Evolutionary conservation across 495 filamentous ascomycete species (phyloP).

Genomic region (Parathielavia appendiculata): DNA sequence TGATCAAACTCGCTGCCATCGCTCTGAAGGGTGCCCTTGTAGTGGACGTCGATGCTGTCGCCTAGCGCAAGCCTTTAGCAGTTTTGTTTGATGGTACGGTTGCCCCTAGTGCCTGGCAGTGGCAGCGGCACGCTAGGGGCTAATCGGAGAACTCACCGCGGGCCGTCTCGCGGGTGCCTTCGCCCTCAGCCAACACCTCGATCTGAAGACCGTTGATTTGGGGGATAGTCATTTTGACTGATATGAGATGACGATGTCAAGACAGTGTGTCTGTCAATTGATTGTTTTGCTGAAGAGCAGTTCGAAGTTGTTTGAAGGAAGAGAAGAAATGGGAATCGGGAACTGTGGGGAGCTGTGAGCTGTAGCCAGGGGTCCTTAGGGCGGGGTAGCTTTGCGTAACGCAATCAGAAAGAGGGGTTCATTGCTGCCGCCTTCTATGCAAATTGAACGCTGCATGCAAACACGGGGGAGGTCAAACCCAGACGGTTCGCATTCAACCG

Average conservation of each 20-base stretch:
- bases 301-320: slow-evolving; percentile 6
- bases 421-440: not conserved
- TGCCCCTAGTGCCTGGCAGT: not conserved
- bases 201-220: slow-evolving; percentile 29
- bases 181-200: slow-evolving; percentile 23
- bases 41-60: slow-evolving; percentile 32
- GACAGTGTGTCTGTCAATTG: slow-evolving; percentile 10
- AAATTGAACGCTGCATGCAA: too few relatives aligned
- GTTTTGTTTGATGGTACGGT: not conserved
- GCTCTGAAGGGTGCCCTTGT: slow-evolving; percentile 30
- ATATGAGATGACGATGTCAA: not conserved
- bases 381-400: slow-evolving; percentile 11
- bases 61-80: slow-evolving; percentile 16
- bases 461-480: not conserved
- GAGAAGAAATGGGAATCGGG: slow-evolving; percentile 9
- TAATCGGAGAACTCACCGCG: slow-evolving; percentile 25
- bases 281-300: slow-evolving; percentile 3
- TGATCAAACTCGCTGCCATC: slow-evolving; percentile 35
- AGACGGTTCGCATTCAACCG: too few relatives aligned
- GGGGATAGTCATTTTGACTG: slow-evolving; percentile 31
- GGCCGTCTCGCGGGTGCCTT: slow-evolving; percentile 27
- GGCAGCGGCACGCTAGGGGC: not conserved
- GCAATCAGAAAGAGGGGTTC: slow-evolving; percentile 12
- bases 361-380: slow-evolving; percentile 1
- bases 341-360: not conserved